Evolutionary conservation across 2,329 filamentous ascomycete species (phyloP), one percentile per base, ranked within the genome.

Genomic region (Cucurbitaria berberidis): DNA sequence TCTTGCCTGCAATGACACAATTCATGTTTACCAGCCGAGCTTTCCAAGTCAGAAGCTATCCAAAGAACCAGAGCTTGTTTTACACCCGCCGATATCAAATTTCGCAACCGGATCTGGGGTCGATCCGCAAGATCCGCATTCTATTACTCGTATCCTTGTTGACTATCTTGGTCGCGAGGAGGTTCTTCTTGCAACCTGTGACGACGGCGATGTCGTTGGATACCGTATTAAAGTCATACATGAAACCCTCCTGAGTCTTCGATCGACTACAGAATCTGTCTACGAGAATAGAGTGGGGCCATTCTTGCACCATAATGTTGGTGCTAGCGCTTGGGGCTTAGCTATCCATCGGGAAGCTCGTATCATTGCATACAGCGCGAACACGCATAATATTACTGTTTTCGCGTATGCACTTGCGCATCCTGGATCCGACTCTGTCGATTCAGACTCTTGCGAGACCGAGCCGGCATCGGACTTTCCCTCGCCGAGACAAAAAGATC

Each of bases 321-420:
- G 85, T 1, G 78, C 76, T 21, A 93, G 90, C 54, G 93, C 93
- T 2, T 99, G 95, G 95, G 95, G 93, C 0, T 76, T 96, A 42
- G 89, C 91, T 7, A 82, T 96, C 10, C 93, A 98, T 72, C 82
- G 85, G 56, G 79, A 87, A 57, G 91, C 90, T n/a, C 86, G 93
- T 0, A 79, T 97, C 56, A 89, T 99, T 57, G 95, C 93, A 0
- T 88, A 96, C 34, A 90, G 89, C 63, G 87, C 90, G 0, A 99
- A 99, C 70, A 84, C 82, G 0, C 78, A 80, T 19, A 67, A 77
- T 15, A 81, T 89, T 24, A 82, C 80, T 3, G 78, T 89, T 0
- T 84, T 85, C 63, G 83, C 84, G 13, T 84, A 85, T 62, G 85
- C 82, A 0, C 76, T 88, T 46, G 51, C 63, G 11, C 42, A n/a